Conservation (phyloP, 805 yeast species). For the Phaffomyces opuntiae region DNA sequence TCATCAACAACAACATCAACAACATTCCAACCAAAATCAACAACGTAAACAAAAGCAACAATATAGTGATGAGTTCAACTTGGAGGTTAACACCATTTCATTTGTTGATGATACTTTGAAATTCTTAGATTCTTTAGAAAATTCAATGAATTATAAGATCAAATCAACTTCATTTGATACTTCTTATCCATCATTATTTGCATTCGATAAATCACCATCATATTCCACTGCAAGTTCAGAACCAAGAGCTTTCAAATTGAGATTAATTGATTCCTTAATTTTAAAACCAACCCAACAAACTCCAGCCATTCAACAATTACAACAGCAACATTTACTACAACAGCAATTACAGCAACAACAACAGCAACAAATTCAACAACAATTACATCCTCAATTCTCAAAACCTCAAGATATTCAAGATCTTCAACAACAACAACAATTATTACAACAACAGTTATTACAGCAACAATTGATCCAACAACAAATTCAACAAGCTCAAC, state of each 20-base stretch:
- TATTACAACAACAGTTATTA: conserved; percentile 21
- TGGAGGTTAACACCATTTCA: conserved; percentile 37
- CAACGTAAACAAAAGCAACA: conserved; percentile 24
- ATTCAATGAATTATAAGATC: conserved; percentile 32
- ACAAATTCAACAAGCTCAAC: conserved; percentile 2
- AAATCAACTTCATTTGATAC: conserved; percentile 25
- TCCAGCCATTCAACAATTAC: conserved; percentile 17
- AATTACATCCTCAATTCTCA: conserved; percentile 30
- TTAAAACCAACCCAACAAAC: conserved; percentile 23
- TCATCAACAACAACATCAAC: conserved; percentile 21
- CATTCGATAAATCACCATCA: conserved; percentile 26
- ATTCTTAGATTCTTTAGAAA: conserved; percentile 29
- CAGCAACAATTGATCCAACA: conserved; percentile 27
- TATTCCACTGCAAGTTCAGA: conserved; percentile 6
- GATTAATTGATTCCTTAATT: conserved; percentile 30
- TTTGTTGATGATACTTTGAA: conserved; percentile 43
- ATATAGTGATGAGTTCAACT: conserved; percentile 24
- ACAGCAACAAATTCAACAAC: conserved; percentile 8
- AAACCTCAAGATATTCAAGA: conserved; percentile 14
- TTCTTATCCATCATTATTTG: conserved; percentile 40
- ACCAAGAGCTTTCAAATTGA: conserved; percentile 26
- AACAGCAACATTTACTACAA: conserved; percentile 24
- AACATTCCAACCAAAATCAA: conserved; percentile 17
- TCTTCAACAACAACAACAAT: conserved; percentile 18
- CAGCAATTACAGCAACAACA: conserved; percentile 1